Conservation (phyloP, 2,329 filamentous ascomycete genomes). For the Exserohilum turcica region DNA sequence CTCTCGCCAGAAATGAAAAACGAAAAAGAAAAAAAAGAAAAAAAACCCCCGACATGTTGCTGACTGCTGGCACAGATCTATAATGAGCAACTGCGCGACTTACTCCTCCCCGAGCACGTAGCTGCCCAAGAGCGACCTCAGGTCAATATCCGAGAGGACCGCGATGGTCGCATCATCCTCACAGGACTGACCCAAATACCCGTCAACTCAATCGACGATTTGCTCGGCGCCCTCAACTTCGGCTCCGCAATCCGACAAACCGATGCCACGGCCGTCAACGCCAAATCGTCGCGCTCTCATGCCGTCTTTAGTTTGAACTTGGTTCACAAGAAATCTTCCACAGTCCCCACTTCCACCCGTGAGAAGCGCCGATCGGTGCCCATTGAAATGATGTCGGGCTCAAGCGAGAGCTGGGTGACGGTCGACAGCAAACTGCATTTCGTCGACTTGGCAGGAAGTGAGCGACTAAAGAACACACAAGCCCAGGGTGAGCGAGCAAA, state of each 20-base stretch:
- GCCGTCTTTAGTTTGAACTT: constrained; percentile 96
- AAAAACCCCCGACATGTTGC: constrained; percentile 7
- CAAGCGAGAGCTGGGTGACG: constrained; percentile 69
- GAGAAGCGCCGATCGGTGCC: constrained; percentile 91
- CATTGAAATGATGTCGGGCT: constrained; percentile 72
- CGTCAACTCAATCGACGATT: constrained; percentile 88
- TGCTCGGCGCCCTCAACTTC: constrained; percentile 86
- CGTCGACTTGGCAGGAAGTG: constrained; percentile 95
- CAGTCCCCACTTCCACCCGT: constrained; percentile 55
- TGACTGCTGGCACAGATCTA: constrained; percentile 74
- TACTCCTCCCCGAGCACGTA: constrained; percentile 78
- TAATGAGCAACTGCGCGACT: constrained; percentile 92
- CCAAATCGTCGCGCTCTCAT: constrained; percentile 95
- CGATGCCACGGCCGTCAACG: constrained; percentile 95
- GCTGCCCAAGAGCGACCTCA: constrained; percentile 71
- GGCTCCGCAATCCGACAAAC: constrained; percentile 95
- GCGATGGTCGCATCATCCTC: constrained; percentile 90
- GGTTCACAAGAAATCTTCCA: constrained; percentile 76
- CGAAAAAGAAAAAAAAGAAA: neutral
- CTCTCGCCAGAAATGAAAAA: neutral
- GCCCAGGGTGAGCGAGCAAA: constrained; percentile 92
- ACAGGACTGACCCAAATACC: constrained; percentile 87
- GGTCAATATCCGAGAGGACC: constrained; percentile 93
- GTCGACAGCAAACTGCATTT: constrained; percentile 99
- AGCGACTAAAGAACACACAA: constrained; percentile 94